phyloP scores from a whole-genome alignment of 2,329 filamentous ascomycete species.

The Aspergillus fumigatiaffinis region DNA sequence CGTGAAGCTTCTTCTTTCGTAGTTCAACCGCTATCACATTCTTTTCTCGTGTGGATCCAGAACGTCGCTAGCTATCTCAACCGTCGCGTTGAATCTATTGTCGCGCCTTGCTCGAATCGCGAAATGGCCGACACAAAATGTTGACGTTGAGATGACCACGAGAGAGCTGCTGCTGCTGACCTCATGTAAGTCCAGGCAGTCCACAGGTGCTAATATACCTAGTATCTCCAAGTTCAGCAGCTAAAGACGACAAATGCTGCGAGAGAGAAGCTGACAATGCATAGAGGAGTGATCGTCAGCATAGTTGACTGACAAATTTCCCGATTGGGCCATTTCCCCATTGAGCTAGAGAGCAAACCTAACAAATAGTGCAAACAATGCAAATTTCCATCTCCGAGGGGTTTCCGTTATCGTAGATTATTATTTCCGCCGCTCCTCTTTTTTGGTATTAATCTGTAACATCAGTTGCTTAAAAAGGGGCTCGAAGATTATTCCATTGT shows the following conservation, averaged over 20 bases:
- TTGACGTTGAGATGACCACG: neutral
- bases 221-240: neutral
- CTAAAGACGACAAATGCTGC: neutral
- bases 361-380: conserved; percentile 17
- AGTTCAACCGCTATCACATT: neutral
- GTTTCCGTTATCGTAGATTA: neutral
- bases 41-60: neutral
- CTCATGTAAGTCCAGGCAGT: no score
- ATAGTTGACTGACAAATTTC: conserved; percentile 7
- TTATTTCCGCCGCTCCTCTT: conserved; percentile 4
- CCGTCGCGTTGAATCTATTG: neutral
- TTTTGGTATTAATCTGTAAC: neutral
- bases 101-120: neutral
- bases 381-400: conserved; percentile 12
- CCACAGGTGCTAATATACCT: neutral
- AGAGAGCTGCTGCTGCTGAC: neutral
- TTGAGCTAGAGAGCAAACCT: conserved; percentile 18
- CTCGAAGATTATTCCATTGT: neutral
- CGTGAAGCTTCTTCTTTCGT: neutral
- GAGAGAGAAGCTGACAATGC: neutral
- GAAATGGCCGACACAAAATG: neutral
- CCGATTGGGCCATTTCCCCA: conserved; percentile 10
- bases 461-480: neutral
- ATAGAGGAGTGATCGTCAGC: neutral
- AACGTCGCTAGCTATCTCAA: neutral